These are phyloP conservation scores for Colletotrichum limetticola DNA, from an alignment of 2,329 filamentous ascomycete species.

Conservation along the genomic window DNA sequence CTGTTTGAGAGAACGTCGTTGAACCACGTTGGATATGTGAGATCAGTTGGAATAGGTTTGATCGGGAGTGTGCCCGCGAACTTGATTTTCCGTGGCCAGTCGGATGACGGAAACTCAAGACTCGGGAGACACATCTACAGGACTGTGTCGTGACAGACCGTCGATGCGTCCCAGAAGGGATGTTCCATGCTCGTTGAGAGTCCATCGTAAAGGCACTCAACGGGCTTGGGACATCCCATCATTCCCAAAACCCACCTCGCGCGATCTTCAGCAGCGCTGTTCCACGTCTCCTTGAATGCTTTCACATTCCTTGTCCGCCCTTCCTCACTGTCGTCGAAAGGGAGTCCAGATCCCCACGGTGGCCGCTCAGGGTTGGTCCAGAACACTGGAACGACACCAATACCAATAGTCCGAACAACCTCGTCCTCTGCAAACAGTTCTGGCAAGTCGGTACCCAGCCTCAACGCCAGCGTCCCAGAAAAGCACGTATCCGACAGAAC, in stretches of 20 bases:
- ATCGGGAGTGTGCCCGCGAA: constrained; percentile 55
- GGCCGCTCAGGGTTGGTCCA: constrained; percentile 20
- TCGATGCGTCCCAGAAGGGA: constrained; percentile 25
- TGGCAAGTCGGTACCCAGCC: neutral
- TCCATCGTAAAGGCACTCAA: constrained; percentile 2
- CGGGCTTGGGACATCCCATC: constrained; percentile 1
- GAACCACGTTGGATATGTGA: constrained; percentile 56
- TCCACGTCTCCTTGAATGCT: neutral
- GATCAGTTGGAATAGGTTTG: constrained; percentile 42
- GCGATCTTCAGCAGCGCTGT: neutral
- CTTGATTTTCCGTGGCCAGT: constrained; percentile 50
- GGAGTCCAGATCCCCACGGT: constrained; percentile 8
- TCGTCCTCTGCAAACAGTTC: neutral
- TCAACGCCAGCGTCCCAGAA: constrained; percentile 3
- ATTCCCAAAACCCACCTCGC: constrained; percentile 1
- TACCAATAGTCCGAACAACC: neutral
- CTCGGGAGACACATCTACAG: constrained; percentile 47
- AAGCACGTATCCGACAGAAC: constrained; percentile 24
- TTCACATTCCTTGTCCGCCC: neutral
- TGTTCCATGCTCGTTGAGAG: neutral
- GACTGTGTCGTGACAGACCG: constrained; percentile 42
- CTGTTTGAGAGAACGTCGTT: constrained; percentile 46
- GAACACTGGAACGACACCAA: constrained; percentile 17
- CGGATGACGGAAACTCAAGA: constrained; percentile 50
- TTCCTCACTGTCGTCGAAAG: neutral